Conservation (phyloP, 2,329 filamentous ascomycete genomes). For the Microdochium bolleyi region DNA sequence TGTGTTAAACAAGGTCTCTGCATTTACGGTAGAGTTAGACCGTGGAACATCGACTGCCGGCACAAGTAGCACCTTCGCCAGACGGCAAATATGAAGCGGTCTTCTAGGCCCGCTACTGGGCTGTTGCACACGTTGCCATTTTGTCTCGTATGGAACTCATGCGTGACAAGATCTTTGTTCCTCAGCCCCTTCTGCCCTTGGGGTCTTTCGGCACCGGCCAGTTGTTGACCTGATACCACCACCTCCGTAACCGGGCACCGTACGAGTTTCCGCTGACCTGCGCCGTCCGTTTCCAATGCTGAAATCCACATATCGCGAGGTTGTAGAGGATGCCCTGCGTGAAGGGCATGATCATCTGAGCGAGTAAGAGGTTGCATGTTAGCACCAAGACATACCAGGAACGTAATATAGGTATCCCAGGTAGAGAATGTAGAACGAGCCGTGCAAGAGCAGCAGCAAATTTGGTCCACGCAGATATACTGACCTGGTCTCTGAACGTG, state of each 20-base stretch:
- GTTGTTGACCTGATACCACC: constrained; percentile 95
- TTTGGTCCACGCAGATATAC: constrained; percentile 3
- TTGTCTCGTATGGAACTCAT: too few species aligned
- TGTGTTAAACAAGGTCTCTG: too few species aligned
- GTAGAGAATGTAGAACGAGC: neutral
- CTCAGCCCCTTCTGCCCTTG: constrained; percentile 7
- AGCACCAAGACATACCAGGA: neutral
- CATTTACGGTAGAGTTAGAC: too few species aligned
- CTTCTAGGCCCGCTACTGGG: too few species aligned
- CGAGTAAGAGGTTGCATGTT: neutral
- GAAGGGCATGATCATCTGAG: constrained; percentile 74
- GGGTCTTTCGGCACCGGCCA: constrained; percentile 59
- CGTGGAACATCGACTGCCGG: too few species aligned
- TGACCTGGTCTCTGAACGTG: constrained; percentile 81
- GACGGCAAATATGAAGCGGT: too few species aligned
- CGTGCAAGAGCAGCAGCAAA: neutral
- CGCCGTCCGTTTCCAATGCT: constrained; percentile 76
- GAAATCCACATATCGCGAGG: constrained; percentile 77
- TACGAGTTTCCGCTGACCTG: constrained; percentile 68
- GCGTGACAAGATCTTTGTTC: neutral
- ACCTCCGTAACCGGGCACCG: constrained; percentile 72
- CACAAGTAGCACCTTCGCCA: too few species aligned
- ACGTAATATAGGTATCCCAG: neutral
- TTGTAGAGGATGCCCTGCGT: constrained; percentile 87
- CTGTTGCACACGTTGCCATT: too few species aligned